Evolutionary conservation across 2,329 filamentous ascomycete species (phyloP).

Genomic region (Penicillium sp.): DNA sequence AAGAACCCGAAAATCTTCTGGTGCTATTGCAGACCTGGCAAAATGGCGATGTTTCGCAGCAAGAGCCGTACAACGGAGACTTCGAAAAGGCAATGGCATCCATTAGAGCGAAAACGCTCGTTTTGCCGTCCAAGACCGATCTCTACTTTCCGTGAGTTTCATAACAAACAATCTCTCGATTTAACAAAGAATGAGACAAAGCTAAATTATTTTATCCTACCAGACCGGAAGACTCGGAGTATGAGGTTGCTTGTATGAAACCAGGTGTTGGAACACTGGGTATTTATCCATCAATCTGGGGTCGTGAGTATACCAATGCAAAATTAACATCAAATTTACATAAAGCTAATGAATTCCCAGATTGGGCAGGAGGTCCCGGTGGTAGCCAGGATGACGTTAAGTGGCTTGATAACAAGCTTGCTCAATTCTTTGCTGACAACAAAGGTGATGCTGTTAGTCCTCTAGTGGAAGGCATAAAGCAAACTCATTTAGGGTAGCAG

Average conservation of each 20-base stretch:
- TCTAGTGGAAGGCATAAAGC: slow-evolving; percentile 5
- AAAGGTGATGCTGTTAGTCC: neutral
- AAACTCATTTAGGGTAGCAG: neutral
- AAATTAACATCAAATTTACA: neutral
- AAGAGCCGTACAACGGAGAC: slow-evolving; percentile 66
- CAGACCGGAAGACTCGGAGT: slow-evolving; percentile 72
- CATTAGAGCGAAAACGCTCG: slow-evolving; percentile 70
- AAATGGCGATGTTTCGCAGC: slow-evolving; percentile 65
- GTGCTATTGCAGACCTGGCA: slow-evolving; percentile 80
- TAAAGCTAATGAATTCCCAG: slow-evolving; percentile 26
- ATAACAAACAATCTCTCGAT: neutral
- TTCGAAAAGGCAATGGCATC: slow-evolving; percentile 64
- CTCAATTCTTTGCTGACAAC: slow-evolving; percentile 49
- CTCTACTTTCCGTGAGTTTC: slow-evolving; percentile 69
- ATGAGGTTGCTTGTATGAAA: slow-evolving; percentile 66
- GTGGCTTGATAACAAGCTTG: slow-evolving; percentile 67
- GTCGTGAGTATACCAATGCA: slow-evolving; percentile 49
- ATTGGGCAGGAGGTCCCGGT: slow-evolving; percentile 68
- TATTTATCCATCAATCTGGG: slow-evolving; percentile 63
- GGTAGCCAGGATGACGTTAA: slow-evolving; percentile 68
- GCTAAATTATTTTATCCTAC: neutral
- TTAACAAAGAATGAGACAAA: neutral
- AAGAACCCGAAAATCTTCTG: slow-evolving; percentile 71
- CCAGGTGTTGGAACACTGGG: slow-evolving; percentile 57
- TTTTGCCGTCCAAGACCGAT: slow-evolving; percentile 71